Conservation (phyloP, 2,329 filamentous ascomycete genomes). For the Exophiala oligosperma region DNA sequence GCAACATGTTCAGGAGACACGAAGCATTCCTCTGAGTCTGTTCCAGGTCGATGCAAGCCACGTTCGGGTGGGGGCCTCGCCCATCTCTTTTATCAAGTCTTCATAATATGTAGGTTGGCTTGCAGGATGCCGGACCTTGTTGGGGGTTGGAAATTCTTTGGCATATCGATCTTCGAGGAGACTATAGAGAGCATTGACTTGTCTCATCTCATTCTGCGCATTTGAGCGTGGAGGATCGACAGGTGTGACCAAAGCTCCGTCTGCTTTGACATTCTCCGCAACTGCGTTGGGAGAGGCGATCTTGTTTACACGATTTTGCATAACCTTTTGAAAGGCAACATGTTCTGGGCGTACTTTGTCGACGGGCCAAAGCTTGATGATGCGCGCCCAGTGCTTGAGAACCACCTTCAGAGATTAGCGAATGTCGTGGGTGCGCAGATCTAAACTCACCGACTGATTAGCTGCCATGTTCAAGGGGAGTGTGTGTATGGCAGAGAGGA, state of each 20-base stretch:
- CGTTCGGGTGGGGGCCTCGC: slow-evolving; percentile 52
- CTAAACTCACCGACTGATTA: slow-evolving; percentile 33
- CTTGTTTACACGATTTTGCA: slow-evolving; percentile 26
- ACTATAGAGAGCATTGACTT: slow-evolving; percentile 60
- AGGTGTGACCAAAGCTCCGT: slow-evolving; percentile 23
- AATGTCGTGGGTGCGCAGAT: neutral
- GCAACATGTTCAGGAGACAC: slow-evolving; percentile 13
- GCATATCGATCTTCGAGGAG: slow-evolving; percentile 61
- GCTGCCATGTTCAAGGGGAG: slow-evolving; percentile 25
- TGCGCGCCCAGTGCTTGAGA: slow-evolving; percentile 41
- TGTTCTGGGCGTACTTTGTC: slow-evolving; percentile 46
- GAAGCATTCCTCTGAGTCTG: slow-evolving; percentile 43
- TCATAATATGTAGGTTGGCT: slow-evolving; percentile 56
- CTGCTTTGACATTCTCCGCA: slow-evolving; percentile 18
- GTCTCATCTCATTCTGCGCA: slow-evolving; percentile 40
- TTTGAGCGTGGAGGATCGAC: slow-evolving; percentile 29
- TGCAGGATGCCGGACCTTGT: slow-evolving; percentile 48
- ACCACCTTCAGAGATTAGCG: slow-evolving; percentile 26
- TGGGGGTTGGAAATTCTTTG: slow-evolving; percentile 50
- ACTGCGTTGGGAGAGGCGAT: slow-evolving; percentile 15
- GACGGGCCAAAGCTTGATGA: slow-evolving; percentile 46
- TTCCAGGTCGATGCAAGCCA: slow-evolving; percentile 47
- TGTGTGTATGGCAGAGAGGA: neutral
- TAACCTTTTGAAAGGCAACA: slow-evolving; percentile 43
- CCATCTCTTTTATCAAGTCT: slow-evolving; percentile 52